A percentile compares a stretch with the other conserved stretches of the same genome.
phyloP scores from a whole-genome alignment of 1,139 yeast genomes.

The Schwanniomyces etchellsii region DNA sequence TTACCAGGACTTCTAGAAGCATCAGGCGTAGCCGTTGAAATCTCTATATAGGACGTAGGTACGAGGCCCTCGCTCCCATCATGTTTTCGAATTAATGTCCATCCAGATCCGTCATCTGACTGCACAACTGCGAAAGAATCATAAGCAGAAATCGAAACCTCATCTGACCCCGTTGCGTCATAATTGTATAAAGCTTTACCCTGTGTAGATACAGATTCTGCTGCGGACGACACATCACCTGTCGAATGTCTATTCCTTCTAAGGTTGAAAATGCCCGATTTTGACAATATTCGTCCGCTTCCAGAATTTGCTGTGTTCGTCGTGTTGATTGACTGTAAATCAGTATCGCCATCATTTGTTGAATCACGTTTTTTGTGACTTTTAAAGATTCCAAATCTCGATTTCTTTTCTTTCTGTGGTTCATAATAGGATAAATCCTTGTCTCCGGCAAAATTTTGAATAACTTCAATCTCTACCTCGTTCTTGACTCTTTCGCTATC shows the following conservation, averaged over 20 bases:
- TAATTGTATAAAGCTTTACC: conserved; percentile 67
- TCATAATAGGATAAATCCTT: conserved; percentile 54
- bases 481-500: conserved; percentile 70
- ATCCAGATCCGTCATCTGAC: conserved; percentile 87
- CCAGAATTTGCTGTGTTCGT: conserved; percentile 17
- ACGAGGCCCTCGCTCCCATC: conserved; percentile 65
- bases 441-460: conserved; percentile 81
- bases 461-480: conserved; percentile 87
- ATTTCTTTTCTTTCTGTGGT: conserved; percentile 43
- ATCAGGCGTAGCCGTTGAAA: conserved; percentile 13
- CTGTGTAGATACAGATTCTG: conserved; percentile 12
- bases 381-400: conserved; percentile 48
- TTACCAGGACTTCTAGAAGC: conserved; percentile 22
- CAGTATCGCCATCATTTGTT: conserved; percentile 13
- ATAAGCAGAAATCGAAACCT: conserved; percentile 56
- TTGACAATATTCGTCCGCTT: conserved; percentile 18
- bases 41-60: conserved; percentile 77
- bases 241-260: conserved; percentile 29
- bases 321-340: conserved; percentile 28
- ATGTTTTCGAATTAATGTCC: conserved; percentile 58
- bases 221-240: conserved; percentile 14
- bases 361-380: conserved; percentile 13
- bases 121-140: conserved; percentile 56
- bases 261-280: conserved; percentile 32
- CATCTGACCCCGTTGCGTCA: conserved; percentile 70